Base-by-base conservation (phyloP, 2,329 filamentous ascomycete species). In the Neofusicoccum kwambonambiense region DNA sequence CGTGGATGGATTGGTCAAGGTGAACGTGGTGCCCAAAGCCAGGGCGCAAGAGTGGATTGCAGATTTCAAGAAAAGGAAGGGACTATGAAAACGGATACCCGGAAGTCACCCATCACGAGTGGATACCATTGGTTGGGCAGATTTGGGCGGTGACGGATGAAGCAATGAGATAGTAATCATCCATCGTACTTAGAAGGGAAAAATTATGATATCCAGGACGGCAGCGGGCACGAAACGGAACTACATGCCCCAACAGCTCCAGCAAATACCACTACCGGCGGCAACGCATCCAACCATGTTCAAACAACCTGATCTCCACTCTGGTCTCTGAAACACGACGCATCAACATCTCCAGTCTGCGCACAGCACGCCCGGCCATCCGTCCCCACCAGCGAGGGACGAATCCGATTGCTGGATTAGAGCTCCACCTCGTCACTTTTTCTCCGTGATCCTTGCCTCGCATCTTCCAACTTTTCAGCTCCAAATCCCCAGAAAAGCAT, bases 1-100 rank as follows among this genome's bases (percentile, higher is more conserved):
- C 9, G 88, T 96, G 52, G 94, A 99, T 78, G 90, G 92, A 35
- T 79, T 98, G 68, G 86, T 98, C 27, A 88, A 83, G 73, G 87
- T 99, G 35, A 93, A 91, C 74, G 87, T 98, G 1, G 83, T 99
- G 68, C 94, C 94, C 0, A 89, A 85, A 71, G 78, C 76, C 3
- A 87, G 87, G 77, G 88, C 90, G 1, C 84, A 84, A 8, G 83
- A 76, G n/a, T 99, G 93, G 89, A 88, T 97, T 41, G 85, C 86
- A 68, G 90, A 95, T 70, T 93, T 93, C 76, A 98, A 97, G 81
- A 84, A 81, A 71, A 88, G 91, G 75, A 91, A 87, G 68, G 68
- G 66, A 17, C 41, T 65, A n/a, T 65, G 57, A 39, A 12, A 19
- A 12, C 34, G 39, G 22, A 62, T 31, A 50, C 12, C 22, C 45